These are phyloP conservation scores for Iberis pinnata DNA, from an alignment of 345 rosid genomes.

Conservation along the genomic window DNA sequence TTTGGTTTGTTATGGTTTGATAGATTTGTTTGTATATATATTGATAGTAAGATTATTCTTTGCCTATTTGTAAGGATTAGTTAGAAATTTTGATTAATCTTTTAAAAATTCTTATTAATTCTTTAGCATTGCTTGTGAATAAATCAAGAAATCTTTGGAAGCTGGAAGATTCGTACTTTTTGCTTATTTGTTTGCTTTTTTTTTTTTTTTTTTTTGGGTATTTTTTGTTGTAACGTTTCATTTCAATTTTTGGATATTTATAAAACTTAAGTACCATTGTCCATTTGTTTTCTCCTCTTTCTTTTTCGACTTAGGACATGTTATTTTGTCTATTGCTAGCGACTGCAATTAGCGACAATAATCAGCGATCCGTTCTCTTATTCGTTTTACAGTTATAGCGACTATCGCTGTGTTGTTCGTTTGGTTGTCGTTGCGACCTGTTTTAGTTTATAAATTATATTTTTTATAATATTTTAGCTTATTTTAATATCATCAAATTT, in stretches of 20 bases:
- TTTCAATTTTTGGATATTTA: background rate
- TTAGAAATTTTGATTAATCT: constrained; percentile 4
- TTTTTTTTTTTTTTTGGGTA: constrained; percentile 28
- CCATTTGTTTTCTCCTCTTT: too few species aligned
- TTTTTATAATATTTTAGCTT: too few species aligned
- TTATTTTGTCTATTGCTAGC: too few species aligned
- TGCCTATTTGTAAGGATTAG: constrained; percentile 29
- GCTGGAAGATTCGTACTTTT: constrained; percentile 32
- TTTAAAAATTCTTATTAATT: constrained; percentile 8
- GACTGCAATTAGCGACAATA: too few species aligned
- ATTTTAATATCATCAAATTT: too few species aligned
- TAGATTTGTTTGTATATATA: constrained; percentile 4
- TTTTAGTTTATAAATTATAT: too few species aligned
- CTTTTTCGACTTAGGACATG: too few species aligned
- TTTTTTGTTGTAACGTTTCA: constrained; percentile 15
- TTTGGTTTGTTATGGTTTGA: constrained; percentile 12
- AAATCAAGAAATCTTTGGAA: constrained; percentile 34
- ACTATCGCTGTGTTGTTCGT: too few species aligned
- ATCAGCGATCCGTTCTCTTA: too few species aligned
- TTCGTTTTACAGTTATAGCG: too few species aligned
- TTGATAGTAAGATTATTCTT: constrained; percentile 22
- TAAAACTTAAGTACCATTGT: too few species aligned
- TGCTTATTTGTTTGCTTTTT: background rate
- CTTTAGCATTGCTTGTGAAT: constrained; percentile 31
- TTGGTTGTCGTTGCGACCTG: too few species aligned